Evolutionary conservation across 805 yeast species (phyloP).

Genomic region (Metschnikowia continentalis): DNA sequence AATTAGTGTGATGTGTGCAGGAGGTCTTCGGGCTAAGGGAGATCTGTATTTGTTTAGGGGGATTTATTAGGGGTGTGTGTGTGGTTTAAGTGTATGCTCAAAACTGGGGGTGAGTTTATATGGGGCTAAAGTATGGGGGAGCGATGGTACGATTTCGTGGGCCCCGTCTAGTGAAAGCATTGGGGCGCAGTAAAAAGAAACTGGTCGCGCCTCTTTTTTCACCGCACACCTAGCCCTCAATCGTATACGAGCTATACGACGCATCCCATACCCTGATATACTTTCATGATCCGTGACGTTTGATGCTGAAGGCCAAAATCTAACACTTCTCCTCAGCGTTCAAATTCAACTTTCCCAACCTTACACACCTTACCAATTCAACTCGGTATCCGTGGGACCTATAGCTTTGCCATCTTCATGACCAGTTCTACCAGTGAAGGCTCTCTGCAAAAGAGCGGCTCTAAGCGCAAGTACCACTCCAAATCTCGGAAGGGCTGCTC

Average conservation of each 20-base stretch:
- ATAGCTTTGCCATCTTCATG: neutral
- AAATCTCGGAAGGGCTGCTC: slow-evolving; percentile 87
- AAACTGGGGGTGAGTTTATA: no score
- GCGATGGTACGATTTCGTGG: no score
- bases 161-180: neutral
- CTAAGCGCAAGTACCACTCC: slow-evolving; percentile 79
- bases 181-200: neutral
- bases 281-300: neutral
- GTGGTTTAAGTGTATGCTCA: no score
- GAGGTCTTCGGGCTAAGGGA: no score
- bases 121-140: no score
- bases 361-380: slow-evolving; percentile 1
- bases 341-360: neutral
- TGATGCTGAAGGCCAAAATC: neutral
- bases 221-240: neutral
- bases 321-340: neutral
- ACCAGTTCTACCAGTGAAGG: neutral
- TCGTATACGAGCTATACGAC: slow-evolving; percentile 11
- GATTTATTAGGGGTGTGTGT: no score
- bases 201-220: slow-evolving; percentile 1
- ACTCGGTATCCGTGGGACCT: slow-evolving; percentile 2
- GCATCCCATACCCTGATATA: neutral
- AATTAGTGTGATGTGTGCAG: no score
- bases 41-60: no score
- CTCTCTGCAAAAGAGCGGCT: neutral